These are phyloP conservation scores for Candida easanensis DNA, from an alignment of 805 yeast species.

Conservation along the genomic window DNA sequence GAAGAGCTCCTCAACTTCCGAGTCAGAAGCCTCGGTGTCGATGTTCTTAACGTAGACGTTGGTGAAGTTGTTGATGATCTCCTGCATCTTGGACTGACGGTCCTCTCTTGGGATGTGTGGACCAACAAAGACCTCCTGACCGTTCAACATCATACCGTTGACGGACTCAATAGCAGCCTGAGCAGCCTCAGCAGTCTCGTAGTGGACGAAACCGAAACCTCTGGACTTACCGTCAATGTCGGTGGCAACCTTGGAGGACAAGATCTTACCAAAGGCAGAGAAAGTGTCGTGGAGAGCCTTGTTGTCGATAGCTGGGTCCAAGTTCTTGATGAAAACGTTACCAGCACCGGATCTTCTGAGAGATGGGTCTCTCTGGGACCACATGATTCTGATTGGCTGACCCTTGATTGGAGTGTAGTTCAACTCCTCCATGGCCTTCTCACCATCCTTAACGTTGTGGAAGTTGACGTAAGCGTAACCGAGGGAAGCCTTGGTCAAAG, in stretches of 20 bases:
- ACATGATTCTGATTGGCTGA: conserved; percentile 97
- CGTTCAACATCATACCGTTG: conserved; percentile 97
- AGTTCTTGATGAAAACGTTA: conserved; percentile 96
- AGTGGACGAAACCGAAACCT: conserved; percentile 98
- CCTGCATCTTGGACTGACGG: conserved; percentile 90
- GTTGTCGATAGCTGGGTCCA: conserved; percentile 98
- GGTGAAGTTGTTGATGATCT: conserved; percentile 88
- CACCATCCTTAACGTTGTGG: conserved; percentile 86
- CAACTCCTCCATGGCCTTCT: conserved; percentile 89
- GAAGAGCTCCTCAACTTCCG: conserved; percentile 71
- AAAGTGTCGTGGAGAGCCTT: conserved; percentile 98
- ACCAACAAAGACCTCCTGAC: conserved; percentile 93
- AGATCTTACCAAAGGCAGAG: conserved; percentile 91
- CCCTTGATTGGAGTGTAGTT: conserved; percentile 94
- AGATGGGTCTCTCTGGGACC: conserved; percentile 99
- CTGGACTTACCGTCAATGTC: conserved; percentile 89
- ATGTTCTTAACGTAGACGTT: conserved; percentile 94
- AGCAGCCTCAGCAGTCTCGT: conserved; percentile 90
- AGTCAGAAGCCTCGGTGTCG: conserved; percentile 64
- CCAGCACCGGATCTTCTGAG: conserved; percentile 93
- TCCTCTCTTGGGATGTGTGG: conserved; percentile 90
- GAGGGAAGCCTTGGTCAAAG: conserved; percentile 91
- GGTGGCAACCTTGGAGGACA: conserved; percentile 96
- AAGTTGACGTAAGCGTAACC: conserved; percentile 98
- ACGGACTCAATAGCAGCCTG: conserved; percentile 93